Percentiles rank a stretch among this genome's conserved stretches.
phyloP scores from a whole-genome alignment of 345 rosid species.

The Litchi chinensis region DNA sequence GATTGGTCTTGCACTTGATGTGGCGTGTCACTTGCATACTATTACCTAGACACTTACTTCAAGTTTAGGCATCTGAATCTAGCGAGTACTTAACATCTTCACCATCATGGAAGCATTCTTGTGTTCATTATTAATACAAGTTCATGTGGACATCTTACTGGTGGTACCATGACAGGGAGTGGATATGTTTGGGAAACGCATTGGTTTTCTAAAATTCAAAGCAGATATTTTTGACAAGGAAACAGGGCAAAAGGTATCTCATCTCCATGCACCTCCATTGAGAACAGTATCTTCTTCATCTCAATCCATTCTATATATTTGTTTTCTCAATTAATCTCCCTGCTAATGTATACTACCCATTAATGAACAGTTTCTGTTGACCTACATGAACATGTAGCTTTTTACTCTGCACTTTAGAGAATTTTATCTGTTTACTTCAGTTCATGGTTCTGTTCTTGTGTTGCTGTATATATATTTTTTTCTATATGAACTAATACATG shows the following conservation, averaged over 20 bases:
- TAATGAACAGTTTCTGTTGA: conserved; percentile 5
- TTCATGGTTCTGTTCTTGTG: neutral
- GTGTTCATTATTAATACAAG: neutral
- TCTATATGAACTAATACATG: conserved; percentile 35
- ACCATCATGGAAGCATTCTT: neutral
- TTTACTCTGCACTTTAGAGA: neutral
- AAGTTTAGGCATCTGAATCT: neutral
- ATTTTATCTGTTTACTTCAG: neutral
- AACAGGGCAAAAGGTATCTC: conserved; percentile 70
- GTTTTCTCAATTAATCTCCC: neutral
- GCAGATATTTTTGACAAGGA: conserved; percentile 69
- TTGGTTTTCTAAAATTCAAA: conserved; percentile 88
- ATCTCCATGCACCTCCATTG: conserved; percentile 20
- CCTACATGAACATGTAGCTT: neutral
- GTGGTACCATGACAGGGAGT: conserved; percentile 56
- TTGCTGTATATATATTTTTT: neutral
- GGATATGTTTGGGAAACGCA: conserved; percentile 80
- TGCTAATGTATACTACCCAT: neutral
- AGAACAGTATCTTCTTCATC: neutral
- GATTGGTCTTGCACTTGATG: neutral
- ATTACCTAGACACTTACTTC: neutral
- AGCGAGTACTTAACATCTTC: neutral
- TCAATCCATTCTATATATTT: conserved; percentile 1
- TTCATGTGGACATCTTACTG: conserved; percentile 13
- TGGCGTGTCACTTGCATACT: too few relatives aligned